phyloP scores from a whole-genome alignment of 345 rosid species.

The Litchi chinensis region DNA sequence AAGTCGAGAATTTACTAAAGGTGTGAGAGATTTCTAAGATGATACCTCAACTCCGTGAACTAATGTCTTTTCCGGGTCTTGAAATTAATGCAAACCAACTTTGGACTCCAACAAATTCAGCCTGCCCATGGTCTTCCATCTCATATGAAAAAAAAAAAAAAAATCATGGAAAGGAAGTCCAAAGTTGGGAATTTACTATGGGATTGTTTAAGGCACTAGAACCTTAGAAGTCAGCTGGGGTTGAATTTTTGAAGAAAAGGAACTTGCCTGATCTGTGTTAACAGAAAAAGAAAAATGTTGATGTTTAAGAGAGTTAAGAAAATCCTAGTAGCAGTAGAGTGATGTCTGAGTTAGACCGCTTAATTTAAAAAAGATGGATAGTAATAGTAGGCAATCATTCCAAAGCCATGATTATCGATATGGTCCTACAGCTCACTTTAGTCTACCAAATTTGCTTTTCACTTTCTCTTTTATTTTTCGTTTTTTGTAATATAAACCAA shows the following conservation, averaged over 20 bases:
- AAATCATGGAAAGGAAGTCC: not conserved
- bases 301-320: not conserved
- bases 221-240: not conserved
- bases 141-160: no score
- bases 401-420: constrained; percentile 19
- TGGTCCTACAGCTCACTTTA: constrained; percentile 3
- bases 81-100: no score
- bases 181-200: not conserved
- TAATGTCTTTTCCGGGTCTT: no score
- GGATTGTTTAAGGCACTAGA: not conserved
- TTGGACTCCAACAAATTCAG: no score
- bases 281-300: not conserved
- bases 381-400: not conserved
- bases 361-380: not conserved
- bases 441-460: constrained; percentile 3
- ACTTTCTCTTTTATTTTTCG: no score
- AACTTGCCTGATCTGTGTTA: not conserved
- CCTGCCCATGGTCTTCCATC: no score
- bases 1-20: no score
- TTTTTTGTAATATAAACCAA: not conserved
- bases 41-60: no score
- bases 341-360: not conserved
- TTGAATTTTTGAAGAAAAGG: not conserved
- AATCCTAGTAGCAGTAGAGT: not conserved
- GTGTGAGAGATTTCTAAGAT: no score